Evolutionary conservation across 2,329 filamentous ascomycete species (phyloP).

Genomic region (Fusarium phyllophilum): DNA sequence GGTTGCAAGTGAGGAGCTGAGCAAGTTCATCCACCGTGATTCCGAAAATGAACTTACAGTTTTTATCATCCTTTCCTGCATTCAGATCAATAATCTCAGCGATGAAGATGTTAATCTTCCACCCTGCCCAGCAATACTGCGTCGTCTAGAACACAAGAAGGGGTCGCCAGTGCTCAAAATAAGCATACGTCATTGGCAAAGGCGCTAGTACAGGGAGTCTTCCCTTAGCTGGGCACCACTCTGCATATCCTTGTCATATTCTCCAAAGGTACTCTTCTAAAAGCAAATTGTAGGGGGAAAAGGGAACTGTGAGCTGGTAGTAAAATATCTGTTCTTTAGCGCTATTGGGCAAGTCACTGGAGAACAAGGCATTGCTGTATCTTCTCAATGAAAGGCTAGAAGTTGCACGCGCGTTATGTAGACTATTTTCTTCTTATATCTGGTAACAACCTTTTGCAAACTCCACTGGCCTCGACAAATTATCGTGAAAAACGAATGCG

Average conservation of each 20-base stretch:
- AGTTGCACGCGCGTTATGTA: rapidly evolving
- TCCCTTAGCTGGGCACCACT: neutral
- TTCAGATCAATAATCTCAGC: rapidly evolving
- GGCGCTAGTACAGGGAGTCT: neutral
- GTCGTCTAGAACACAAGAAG: neutral
- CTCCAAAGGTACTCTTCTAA: neutral
- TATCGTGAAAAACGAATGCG: too few relatives aligned
- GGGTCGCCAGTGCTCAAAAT: neutral
- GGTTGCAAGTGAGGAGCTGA: neutral
- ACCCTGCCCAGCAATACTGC: rapidly evolving
- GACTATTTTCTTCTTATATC: rapidly evolving
- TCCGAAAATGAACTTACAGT: rapidly evolving
- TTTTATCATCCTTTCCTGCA: rapidly evolving
- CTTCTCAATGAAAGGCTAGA: rapidly evolving
- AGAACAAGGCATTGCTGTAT: neutral
- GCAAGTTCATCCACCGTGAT: neutral
- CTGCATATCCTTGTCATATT: neutral
- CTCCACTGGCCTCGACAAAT: rapidly evolving
- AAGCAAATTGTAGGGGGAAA: rapidly evolving
- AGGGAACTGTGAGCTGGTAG: neutral
- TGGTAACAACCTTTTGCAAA: rapidly evolving
- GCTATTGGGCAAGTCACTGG: neutral
- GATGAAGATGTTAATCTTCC: rapidly evolving
- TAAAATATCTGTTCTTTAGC: rapidly evolving
- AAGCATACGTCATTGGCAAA: neutral